These are phyloP conservation scores for Exobasidium rhododendri DNA, from an alignment of 1,284 basidiomycete genomes.

Conservation along the genomic window DNA sequence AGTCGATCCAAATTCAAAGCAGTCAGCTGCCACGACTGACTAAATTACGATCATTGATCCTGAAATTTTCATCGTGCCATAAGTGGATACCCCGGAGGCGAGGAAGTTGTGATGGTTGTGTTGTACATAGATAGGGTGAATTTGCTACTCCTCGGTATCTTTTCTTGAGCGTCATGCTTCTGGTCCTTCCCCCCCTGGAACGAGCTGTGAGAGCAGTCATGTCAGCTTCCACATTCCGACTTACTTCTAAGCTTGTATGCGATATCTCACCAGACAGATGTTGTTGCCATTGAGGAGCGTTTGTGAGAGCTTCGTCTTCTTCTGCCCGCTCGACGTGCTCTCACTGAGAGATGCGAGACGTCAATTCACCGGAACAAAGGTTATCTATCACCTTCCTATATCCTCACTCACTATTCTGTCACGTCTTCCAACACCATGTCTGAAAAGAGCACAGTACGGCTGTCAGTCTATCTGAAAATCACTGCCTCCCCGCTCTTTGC, in stretches of 20 bases:
- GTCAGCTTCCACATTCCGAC: background rate
- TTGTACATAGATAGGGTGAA: background rate
- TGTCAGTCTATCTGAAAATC: no score
- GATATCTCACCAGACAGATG: conserved; percentile 79
- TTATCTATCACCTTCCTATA: no score
- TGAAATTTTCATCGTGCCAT: no score
- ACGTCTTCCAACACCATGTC: conserved; percentile 99
- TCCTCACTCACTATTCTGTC: conserved; percentile 84
- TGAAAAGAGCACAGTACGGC: no score
- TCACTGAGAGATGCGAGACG: conserved; percentile 62
- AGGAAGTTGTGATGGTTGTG: background rate
- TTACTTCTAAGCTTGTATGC: background rate
- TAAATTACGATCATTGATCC: no score
- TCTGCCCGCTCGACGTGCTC: conserved; percentile 73
- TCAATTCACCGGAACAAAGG: background rate
- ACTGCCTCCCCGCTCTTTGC: background rate
- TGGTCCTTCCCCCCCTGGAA: conserved; percentile 17
- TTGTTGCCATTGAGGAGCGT: conserved; percentile 96
- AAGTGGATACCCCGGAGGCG: background rate
- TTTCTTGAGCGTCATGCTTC: conserved; percentile 5
- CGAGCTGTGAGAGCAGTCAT: conserved; percentile 8
- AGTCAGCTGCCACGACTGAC: background rate
- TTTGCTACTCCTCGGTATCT: background rate
- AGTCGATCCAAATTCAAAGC: conserved; percentile 32
- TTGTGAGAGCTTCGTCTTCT: conserved; percentile 78